A percentile compares a stretch with the other conserved stretches of the same genome.
Conservation (phyloP, 2,329 filamentous ascomycete genomes). For the Neoascochyta sp. region DNA sequence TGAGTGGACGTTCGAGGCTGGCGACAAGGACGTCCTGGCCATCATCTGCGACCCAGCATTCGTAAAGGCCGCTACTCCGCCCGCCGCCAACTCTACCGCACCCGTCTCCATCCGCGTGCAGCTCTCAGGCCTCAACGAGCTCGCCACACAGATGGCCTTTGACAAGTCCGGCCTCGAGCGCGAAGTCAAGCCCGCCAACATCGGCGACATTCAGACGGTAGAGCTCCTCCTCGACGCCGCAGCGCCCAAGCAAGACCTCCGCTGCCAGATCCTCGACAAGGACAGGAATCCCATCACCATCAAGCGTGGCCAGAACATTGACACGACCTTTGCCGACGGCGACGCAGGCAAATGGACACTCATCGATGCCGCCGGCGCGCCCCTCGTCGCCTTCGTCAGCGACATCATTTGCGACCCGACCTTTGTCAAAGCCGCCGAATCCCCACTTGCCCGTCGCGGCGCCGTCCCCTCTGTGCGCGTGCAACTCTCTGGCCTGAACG, state of each 20-base stretch:
- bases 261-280: slow-evolving; percentile 13
- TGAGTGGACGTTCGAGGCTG: slow-evolving; percentile 4
- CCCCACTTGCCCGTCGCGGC: no score
- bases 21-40: slow-evolving; percentile 2
- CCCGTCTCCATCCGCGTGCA: not conserved
- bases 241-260: slow-evolving; percentile 7
- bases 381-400: slow-evolving; percentile 6
- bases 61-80: slow-evolving; percentile 2
- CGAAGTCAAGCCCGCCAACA: slow-evolving; percentile 1
- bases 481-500: slow-evolving; percentile 4
- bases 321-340: slow-evolving; percentile 15
- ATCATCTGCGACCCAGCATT: slow-evolving; percentile 8
- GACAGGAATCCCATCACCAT: slow-evolving; percentile 7
- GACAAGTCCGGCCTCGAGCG: slow-evolving; percentile 4
- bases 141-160: slow-evolving; percentile 6
- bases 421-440: slow-evolving; percentile 10
- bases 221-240: slow-evolving; percentile 9
- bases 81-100: not conserved
- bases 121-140: slow-evolving; percentile 7
- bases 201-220: slow-evolving; percentile 7
- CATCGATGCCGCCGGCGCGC: slow-evolving; percentile 2
- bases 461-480: not conserved
- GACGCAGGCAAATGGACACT: slow-evolving; percentile 12
- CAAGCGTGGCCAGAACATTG: slow-evolving; percentile 11
- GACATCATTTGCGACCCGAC: slow-evolving; percentile 14